These are phyloP conservation scores for Sarcomyxa edulis DNA, from an alignment of 768 basidiomycete genomes.

Conservation along the genomic window DNA sequence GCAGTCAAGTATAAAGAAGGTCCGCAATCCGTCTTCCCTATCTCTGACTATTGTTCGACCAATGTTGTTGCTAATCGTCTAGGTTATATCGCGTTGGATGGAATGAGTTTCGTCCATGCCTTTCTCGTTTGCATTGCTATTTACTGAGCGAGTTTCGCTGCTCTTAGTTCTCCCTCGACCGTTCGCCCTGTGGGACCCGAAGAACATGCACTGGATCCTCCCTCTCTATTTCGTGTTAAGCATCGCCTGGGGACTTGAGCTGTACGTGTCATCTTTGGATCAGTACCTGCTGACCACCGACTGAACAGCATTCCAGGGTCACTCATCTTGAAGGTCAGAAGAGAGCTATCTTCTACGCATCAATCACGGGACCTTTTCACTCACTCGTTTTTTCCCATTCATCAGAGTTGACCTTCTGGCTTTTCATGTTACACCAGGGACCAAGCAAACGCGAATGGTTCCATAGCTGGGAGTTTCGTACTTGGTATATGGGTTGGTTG, in stretches of 20 bases:
- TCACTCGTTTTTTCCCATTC: slow-evolving; percentile 1
- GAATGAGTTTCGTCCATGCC: slow-evolving; percentile 27
- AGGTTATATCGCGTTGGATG: slow-evolving; percentile 35
- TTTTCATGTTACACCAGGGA: slow-evolving; percentile 77
- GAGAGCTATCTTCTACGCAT: slow-evolving; percentile 1
- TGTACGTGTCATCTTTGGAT: slow-evolving; percentile 61
- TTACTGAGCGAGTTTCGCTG: slow-evolving; percentile 3
- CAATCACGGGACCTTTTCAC: neutral
- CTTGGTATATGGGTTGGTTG: slow-evolving; percentile 60
- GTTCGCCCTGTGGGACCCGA: slow-evolving; percentile 39
- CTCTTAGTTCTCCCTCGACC: slow-evolving; percentile 53
- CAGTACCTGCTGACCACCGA: too few relatives aligned
- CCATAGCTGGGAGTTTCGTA: slow-evolving; percentile 68
- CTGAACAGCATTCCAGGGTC: too few relatives aligned
- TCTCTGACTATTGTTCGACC: slow-evolving; percentile 9
- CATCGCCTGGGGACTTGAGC: slow-evolving; percentile 70
- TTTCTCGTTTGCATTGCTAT: slow-evolving; percentile 7
- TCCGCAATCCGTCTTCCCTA: slow-evolving; percentile 19
- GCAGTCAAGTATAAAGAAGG: slow-evolving; percentile 73
- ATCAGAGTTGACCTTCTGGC: slow-evolving; percentile 75
- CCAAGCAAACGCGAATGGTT: slow-evolving; percentile 73
- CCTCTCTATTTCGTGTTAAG: slow-evolving; percentile 71
- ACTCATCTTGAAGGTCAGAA: slow-evolving; percentile 82
- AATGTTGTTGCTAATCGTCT: slow-evolving; percentile 1
- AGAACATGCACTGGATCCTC: slow-evolving; percentile 49